phyloP scores from a whole-genome alignment of 1,284 basidiomycete genomes.

The Wolfiporia cocos region DNA sequence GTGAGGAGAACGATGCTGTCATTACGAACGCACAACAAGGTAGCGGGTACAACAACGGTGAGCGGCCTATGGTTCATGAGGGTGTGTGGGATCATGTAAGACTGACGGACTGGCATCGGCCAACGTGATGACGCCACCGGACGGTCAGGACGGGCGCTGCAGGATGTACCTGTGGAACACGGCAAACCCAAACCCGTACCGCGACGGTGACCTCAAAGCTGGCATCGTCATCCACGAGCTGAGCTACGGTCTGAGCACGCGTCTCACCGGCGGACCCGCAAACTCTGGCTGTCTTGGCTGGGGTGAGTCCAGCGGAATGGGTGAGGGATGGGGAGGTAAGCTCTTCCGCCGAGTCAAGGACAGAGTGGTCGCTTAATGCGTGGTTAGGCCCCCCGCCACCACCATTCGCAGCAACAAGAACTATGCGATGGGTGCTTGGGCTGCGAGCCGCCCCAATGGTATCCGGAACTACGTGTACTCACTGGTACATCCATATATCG shows the following conservation, averaged over 20 bases:
- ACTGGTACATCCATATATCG: conserved; percentile 26
- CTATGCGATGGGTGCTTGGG: conserved; percentile 93
- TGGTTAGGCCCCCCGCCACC: conserved; percentile 77
- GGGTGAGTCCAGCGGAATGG: conserved; percentile 97
- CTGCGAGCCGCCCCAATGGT: conserved; percentile 70
- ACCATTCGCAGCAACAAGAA: conserved; percentile 70
- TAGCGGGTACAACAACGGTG: conserved; percentile 80
- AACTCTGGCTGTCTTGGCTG: conserved; percentile 93
- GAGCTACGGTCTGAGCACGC: conserved; percentile 87
- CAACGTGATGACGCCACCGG: conserved; percentile 80
- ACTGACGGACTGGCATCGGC: conserved; percentile 17
- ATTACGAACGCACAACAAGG: conserved; percentile 95
- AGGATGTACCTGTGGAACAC: conserved; percentile 98
- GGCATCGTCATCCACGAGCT: conserved; percentile 92
- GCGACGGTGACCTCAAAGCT: conserved; percentile 93
- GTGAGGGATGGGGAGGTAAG: conserved; percentile 84
- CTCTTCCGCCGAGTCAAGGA: conserved; percentile 12
- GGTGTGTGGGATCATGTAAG: not conserved
- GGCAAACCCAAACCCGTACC: conserved; percentile 74
- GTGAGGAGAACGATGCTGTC: conserved; percentile 82
- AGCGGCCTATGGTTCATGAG: not conserved
- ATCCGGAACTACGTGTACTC: conserved; percentile 91
- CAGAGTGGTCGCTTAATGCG: not conserved
- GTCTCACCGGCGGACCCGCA: conserved; percentile 89
- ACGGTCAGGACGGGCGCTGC: conserved; percentile 78